A percentile compares a stretch with the other conserved stretches of the same genome.
Conservation (phyloP, 208 protist species). For the Trichomonas gallinae region DNA sequence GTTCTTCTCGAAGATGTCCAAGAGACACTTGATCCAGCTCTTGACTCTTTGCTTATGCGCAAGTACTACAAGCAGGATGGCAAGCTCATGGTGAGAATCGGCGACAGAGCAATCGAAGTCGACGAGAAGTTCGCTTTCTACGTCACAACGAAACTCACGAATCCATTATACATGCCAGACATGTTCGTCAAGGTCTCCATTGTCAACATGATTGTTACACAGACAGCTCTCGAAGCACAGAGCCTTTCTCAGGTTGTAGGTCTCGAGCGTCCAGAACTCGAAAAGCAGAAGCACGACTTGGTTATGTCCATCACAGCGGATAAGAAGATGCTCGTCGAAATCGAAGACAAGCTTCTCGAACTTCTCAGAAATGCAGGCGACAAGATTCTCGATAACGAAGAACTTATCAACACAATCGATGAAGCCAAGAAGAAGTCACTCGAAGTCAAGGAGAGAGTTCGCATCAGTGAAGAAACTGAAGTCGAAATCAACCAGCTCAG, state of each 20-base stretch:
- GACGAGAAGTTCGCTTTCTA: slow-evolving; percentile 52
- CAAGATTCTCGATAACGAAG: slow-evolving; percentile 74
- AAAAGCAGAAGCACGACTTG: slow-evolving; percentile 78
- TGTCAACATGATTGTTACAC: neutral
- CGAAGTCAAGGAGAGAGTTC: slow-evolving; percentile 73
- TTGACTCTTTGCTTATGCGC: slow-evolving; percentile 64
- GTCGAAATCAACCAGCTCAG: slow-evolving; percentile 59
- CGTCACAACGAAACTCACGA: slow-evolving; percentile 58
- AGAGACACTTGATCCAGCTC: slow-evolving; percentile 71
- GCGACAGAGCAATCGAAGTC: slow-evolving; percentile 16
- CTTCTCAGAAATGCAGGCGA: slow-evolving; percentile 42
- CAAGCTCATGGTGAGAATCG: neutral
- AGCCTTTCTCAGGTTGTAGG: neutral
- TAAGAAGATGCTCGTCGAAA: slow-evolving; percentile 48
- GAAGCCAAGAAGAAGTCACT: slow-evolving; percentile 78
- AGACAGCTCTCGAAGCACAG: slow-evolving; percentile 9
- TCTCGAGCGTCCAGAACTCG: slow-evolving; percentile 68
- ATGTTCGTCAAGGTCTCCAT: slow-evolving; percentile 8
- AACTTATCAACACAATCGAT: slow-evolving; percentile 70
- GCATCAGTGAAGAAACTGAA: slow-evolving; percentile 51
- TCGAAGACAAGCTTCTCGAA: slow-evolving; percentile 57
- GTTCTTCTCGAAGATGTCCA: slow-evolving; percentile 76
- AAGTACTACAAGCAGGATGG: slow-evolving; percentile 27
- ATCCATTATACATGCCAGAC: slow-evolving; percentile 56
- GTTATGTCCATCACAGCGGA: slow-evolving; percentile 67